Percentiles rank a stretch among this genome's conserved stretches.
phyloP scores from a whole-genome alignment of 2,329 filamentous ascomycete species.

The Penicillium sp. region DNA sequence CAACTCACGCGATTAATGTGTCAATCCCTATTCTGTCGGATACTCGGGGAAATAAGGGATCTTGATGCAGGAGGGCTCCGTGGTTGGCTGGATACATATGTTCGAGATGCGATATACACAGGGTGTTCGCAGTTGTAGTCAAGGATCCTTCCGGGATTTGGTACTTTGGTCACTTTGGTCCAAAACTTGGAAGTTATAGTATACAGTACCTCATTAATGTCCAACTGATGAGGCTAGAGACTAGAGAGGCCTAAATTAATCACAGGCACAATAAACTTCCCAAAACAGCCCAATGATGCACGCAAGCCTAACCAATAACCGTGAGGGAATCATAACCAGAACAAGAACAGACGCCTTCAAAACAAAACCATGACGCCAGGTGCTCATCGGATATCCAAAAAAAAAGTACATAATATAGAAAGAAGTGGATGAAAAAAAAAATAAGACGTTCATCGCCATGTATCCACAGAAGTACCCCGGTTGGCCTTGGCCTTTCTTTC shows the following conservation, averaged over 20 bases:
- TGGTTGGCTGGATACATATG: constrained; percentile 9
- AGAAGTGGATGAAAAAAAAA: constrained; percentile 10
- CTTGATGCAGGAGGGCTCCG: constrained; percentile 2
- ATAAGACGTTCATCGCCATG: constrained; percentile 26
- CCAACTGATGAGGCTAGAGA: background rate
- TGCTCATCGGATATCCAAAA: constrained; percentile 9
- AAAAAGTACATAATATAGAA: constrained; percentile 7
- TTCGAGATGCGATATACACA: constrained; percentile 7
- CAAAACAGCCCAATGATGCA: constrained; percentile 12
- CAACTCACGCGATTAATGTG: background rate
- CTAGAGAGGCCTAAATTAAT: background rate
- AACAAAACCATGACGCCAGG: constrained; percentile 17
- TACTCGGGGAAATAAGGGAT: constrained; percentile 18
- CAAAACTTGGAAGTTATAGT: constrained; percentile 1
- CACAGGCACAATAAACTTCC: constrained; percentile 1
- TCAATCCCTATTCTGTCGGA: constrained; percentile 1
- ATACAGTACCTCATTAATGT: constrained; percentile 3
- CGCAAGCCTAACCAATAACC: constrained; percentile 13
- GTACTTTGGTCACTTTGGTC: constrained; percentile 1
- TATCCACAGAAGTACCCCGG: constrained; percentile 26
- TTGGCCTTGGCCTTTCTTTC: constrained; percentile 35
- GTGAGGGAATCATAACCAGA: constrained; percentile 20
- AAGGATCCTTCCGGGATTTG: constrained; percentile 9
- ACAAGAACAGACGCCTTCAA: constrained; percentile 10
- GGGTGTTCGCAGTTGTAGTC: constrained; percentile 10